Evolutionary conservation across 108 stramenopile genomes (phyloP), one percentile per base, ranked within the genome.

Genomic region (Nitzschia sp.): DNA sequence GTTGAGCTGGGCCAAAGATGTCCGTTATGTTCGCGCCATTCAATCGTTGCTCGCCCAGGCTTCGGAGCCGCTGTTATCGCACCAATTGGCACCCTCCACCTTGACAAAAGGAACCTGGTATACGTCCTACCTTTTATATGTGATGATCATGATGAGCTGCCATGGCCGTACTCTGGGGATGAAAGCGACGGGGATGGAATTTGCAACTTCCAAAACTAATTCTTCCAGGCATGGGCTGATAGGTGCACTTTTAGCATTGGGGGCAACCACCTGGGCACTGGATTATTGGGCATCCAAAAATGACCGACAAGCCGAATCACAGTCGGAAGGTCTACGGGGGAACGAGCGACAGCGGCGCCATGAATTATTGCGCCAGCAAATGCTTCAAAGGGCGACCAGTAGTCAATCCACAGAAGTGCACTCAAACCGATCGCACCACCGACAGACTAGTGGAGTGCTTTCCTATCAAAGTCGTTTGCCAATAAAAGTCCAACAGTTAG

Each of bases 1-100:
- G 0, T 46, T 81, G 25, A 64, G 70, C 18, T 42, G 64, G 46
- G 65, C 80, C n/a, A 81, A 81, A 55, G 80, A 81, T 49, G 66
- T 35, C 38, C 80, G 80, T 2, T 76, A 81, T 38, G 46, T 81
- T 13, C 48, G 42, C 1, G 65, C 67, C 30, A 68, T 70, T 55
- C 66, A 76, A 42, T 28, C 18, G n/a, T 47, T 81, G 0, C 49
- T 81, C 38, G 31, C 58, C 33, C 25, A 65, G 25, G 62, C 67
- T 1, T n/a, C 74, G 4, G 9, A 57, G 17, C 45, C 65, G 11
- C 18, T 53, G 28, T 15, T 62, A 6, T 62, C 61, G 2, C 21
- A 30, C 33, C 59, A 35, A 4, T 48, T 31, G 62, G 38, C 30
- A 25, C 58, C 48, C 30, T 30, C 31, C 1, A 15, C 38, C 17